Percentiles rank a stretch among this genome's conserved stretches.
Evolutionary conservation across 345 rosid species (phyloP).

Genomic region (Microthlaspi erraticum): DNA sequence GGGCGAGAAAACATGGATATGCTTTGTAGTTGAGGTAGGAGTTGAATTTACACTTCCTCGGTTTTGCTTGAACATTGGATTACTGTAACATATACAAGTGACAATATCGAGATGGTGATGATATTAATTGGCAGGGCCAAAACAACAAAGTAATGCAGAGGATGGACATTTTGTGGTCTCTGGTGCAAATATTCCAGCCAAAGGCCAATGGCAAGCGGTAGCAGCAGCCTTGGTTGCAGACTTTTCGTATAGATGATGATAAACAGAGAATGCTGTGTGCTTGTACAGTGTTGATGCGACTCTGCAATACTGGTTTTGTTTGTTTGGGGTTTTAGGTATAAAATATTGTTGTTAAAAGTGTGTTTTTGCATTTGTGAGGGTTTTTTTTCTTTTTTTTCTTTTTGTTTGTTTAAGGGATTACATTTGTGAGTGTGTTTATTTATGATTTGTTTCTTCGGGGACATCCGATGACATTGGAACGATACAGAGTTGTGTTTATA

Average conservation of each 20-base stretch:
- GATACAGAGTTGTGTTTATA: not conserved
- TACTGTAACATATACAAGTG: not conserved
- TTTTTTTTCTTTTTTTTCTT: too few relatives aligned
- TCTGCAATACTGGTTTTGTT: constrained; percentile 17
- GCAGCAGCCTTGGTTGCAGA: constrained; percentile 18
- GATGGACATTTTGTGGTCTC: constrained; percentile 96
- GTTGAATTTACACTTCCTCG: constrained; percentile 1
- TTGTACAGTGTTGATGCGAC: constrained; percentile 37
- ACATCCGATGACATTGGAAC: too few relatives aligned
- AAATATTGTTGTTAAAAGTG: not conserved
- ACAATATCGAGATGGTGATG: constrained; percentile 10
- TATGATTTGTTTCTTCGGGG: not conserved
- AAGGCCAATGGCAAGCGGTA: constrained; percentile 53
- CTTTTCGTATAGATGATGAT: constrained; percentile 15
- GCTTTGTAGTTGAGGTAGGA: constrained; percentile 89
- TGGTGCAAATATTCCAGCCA: constrained; percentile 81
- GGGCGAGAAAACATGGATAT: constrained; percentile 83
- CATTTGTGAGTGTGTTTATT: constrained; percentile 25
- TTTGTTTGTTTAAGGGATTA: too few relatives aligned
- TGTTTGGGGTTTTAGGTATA: constrained; percentile 26
- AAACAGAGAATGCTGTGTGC: constrained; percentile 21
- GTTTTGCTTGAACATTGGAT: not conserved
- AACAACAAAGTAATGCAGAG: constrained; percentile 74
- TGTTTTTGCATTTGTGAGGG: constrained; percentile 14
- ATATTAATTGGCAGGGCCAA: constrained; percentile 65